These are phyloP conservation scores for Borovskyia barvae DNA, from an alignment of 208 protist genomes.

Conservation along the genomic window DNA sequence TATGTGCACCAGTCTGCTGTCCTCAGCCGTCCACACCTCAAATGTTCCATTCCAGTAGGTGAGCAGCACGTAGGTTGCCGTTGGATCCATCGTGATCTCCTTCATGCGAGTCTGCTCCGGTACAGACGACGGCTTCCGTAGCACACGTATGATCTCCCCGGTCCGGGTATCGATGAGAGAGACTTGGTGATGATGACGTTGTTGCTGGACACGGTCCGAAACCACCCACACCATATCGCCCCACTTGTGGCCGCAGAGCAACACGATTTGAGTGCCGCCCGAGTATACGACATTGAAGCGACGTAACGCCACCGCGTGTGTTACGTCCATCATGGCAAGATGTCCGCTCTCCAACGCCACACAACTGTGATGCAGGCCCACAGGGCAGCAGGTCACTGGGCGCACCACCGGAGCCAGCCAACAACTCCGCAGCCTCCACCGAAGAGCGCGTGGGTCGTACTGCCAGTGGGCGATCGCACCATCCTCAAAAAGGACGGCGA, in stretches of 20 bases:
- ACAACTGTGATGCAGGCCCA: constrained; percentile 45
- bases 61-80: constrained; percentile 58
- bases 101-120: constrained; percentile 65
- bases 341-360: constrained; percentile 69
- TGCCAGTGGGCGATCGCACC: constrained; percentile 71
- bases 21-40: constrained; percentile 78
- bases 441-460: constrained; percentile 38
- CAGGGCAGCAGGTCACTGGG: constrained; percentile 42
- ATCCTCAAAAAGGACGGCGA: constrained; percentile 77
- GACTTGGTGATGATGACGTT: constrained; percentile 72
- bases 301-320: constrained; percentile 46
- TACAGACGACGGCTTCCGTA: constrained; percentile 65
- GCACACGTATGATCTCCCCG: constrained; percentile 61
- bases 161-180: constrained; percentile 72
- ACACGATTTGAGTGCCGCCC: constrained; percentile 66
- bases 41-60: constrained; percentile 76
- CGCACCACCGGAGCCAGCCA: constrained; percentile 42
- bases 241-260: constrained; percentile 57
- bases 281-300: constrained; percentile 76
- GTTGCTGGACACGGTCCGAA: constrained; percentile 47
- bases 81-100: constrained; percentile 54
- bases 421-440: constrained; percentile 56
- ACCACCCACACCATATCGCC: constrained; percentile 78
- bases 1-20: constrained; percentile 61
- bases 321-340: constrained; percentile 62